Evolutionary conservation across 306 rosid species (phyloP).

Genomic region (Sicyos baderoa): DNA sequence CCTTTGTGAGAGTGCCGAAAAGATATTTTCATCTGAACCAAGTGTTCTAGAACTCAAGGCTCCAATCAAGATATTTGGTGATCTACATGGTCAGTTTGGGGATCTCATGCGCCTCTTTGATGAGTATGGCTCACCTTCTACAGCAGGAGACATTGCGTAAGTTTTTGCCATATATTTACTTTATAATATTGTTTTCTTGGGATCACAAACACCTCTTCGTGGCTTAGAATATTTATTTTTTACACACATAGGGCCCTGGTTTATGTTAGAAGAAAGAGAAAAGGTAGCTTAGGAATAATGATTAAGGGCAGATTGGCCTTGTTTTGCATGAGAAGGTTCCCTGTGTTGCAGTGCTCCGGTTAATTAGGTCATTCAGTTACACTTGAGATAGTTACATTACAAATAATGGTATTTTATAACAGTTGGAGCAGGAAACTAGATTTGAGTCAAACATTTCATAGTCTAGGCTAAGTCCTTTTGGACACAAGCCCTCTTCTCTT

Average conservation of each 20-base stretch:
- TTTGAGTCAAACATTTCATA: not conserved
- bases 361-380: not conserved
- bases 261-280: constrained; percentile 1
- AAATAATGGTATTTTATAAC: not conserved
- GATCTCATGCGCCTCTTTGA: constrained; percentile 99
- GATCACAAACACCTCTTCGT: not conserved
- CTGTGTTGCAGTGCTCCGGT: not conserved
- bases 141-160: constrained; percentile 99
- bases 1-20: constrained; percentile 94
- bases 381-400: not conserved
- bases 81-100: constrained; percentile 98
- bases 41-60: constrained; percentile 89
- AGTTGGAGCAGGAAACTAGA: not conserved
- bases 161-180: constrained; percentile 25
- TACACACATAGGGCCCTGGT: not conserved
- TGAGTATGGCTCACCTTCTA: constrained; percentile 97
- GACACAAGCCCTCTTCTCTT: too few relatives aligned
- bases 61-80: constrained; percentile 97
- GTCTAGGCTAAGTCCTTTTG: not conserved
- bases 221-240: not conserved
- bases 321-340: constrained; percentile 1
- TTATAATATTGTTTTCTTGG: not conserved
- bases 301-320: not conserved
- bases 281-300: not conserved
- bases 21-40: constrained; percentile 90